Evolutionary conservation across 352 stramenopile species (phyloP).

Genomic region (Globisporangium irregulare): DNA sequence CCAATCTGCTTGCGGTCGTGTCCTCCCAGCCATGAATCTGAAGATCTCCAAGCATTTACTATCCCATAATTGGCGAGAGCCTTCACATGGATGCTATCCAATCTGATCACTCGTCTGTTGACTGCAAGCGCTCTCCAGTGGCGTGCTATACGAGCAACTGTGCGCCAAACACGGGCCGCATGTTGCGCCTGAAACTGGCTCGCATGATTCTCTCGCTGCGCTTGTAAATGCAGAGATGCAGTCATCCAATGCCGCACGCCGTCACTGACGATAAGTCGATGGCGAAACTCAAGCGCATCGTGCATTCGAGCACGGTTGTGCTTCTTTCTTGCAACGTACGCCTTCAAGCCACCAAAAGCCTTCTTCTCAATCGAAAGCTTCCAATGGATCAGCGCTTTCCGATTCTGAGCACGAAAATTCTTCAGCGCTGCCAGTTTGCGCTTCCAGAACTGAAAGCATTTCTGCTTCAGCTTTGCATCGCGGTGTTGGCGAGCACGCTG

Average conservation of each 20-base stretch:
- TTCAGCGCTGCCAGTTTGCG: constrained; percentile 4
- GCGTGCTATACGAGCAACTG: constrained; percentile 17
- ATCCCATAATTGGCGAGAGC: not conserved
- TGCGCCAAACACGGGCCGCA: constrained; percentile 17
- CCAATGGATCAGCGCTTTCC: constrained; percentile 18
- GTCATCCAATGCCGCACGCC: constrained; percentile 22
- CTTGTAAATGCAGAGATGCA: constrained; percentile 15
- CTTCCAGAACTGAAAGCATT: constrained; percentile 13
- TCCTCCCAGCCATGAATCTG: not conserved
- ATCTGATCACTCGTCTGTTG: not conserved
- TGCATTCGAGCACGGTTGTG: constrained; percentile 16
- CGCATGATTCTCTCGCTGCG: constrained; percentile 10
- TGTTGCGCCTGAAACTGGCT: constrained; percentile 12
- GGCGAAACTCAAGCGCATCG: constrained; percentile 21
- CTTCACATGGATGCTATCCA: not conserved
- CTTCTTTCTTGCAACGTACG: constrained; percentile 8
- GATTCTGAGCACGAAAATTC: constrained; percentile 14
- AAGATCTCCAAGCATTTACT: not conserved
- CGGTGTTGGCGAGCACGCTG: constrained; percentile 7
- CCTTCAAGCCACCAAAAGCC: constrained; percentile 7
- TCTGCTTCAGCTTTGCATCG: constrained; percentile 7
- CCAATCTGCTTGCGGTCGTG: not conserved
- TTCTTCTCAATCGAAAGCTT: constrained; percentile 21
- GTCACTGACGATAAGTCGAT: constrained; percentile 16
- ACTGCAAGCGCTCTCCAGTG: constrained; percentile 19